Evolutionary conservation across 208 protist genomes (phyloP), one percentile per base, ranked within the genome.

Genomic region (Leishmania tarentolae): DNA sequence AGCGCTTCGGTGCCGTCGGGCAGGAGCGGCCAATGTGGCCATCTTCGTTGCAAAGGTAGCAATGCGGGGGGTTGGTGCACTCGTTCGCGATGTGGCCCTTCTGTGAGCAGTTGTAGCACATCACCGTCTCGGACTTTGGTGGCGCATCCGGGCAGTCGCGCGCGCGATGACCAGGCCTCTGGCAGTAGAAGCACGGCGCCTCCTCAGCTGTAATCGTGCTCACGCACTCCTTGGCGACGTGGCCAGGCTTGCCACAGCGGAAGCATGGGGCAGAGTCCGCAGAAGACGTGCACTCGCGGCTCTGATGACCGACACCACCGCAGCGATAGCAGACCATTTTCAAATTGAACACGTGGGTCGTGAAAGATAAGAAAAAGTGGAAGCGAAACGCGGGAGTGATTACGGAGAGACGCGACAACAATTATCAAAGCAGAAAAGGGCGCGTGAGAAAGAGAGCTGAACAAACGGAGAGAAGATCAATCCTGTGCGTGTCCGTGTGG

Each of bases 131-230:
- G 77, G 92, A 93, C 81, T 88, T 90, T 19, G 92, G 91, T 52
- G 91, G 91, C 21, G 91, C 88, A 73, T 95, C 85, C 42, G 94
- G 91, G 89, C 96, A 98, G 59, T 95, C 92, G 81, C 93, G 87
- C 63, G 93, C 90, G 52, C 94, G 85, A 89, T 98, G 96, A 71
- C 96, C 96, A 21, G 89, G 77, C 88, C 91, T 91, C 80, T 91
- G 90, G 86, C 96, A 98, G 86, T 93, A 95, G 89, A 93, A 98
- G 83, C 95, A 98, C 65, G 92, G 92, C 28, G 92, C 91, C 63
- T 95, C 83, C 75, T 86, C 88, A 24, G 83, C 88, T 65, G 86
- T 83, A 37, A 93, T 80, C 69, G 78, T 86, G 83, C 90, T 94
- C 52, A 90, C 50, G 91, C 94, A 97, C 75, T 94, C 88, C 81